These are phyloP conservation scores for Ustilago hordei DNA, from an alignment of 1,284 basidiomycete species.

Conservation along the genomic window DNA sequence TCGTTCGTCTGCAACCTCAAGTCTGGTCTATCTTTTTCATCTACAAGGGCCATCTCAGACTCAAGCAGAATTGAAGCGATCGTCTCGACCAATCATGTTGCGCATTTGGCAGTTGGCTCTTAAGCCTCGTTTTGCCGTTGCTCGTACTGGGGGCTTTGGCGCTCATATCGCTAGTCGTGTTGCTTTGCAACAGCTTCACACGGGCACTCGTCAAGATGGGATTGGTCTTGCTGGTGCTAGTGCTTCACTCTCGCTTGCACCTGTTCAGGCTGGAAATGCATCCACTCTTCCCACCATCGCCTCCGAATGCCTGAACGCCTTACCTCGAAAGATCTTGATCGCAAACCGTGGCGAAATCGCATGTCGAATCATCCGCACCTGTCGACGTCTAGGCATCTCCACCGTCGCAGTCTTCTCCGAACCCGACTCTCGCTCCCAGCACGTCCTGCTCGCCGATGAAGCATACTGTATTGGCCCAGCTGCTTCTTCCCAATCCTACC, in stretches of 20 bases:
- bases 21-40: neutral
- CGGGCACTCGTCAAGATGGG: neutral
- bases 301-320: constrained; percentile 24
- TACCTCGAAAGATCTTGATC: constrained; percentile 61
- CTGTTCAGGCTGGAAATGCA: neutral
- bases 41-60: neutral
- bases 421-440: constrained; percentile 81
- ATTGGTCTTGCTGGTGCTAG: too few species aligned
- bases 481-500: constrained; percentile 86
- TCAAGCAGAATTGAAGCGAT: too few species aligned
- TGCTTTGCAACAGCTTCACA: constrained; percentile 15
- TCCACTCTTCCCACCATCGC: constrained; percentile 16
- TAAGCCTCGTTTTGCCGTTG: constrained; percentile 28
- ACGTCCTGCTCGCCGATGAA: constrained; percentile 87
- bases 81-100: constrained; percentile 9
- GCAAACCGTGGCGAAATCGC: constrained; percentile 87
- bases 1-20: neutral
- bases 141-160: neutral
- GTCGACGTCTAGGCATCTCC: constrained; percentile 85
- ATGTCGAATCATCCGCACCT: constrained; percentile 89
- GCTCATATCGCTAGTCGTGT: constrained; percentile 12
- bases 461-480: constrained; percentile 93
- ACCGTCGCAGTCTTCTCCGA: constrained; percentile 92
- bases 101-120: constrained; percentile 11
- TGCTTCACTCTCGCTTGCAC: too few species aligned